These are phyloP conservation scores for Penicillium malachiteum DNA, from an alignment of 495 filamentous ascomycete genomes.

Conservation along the genomic window DNA sequence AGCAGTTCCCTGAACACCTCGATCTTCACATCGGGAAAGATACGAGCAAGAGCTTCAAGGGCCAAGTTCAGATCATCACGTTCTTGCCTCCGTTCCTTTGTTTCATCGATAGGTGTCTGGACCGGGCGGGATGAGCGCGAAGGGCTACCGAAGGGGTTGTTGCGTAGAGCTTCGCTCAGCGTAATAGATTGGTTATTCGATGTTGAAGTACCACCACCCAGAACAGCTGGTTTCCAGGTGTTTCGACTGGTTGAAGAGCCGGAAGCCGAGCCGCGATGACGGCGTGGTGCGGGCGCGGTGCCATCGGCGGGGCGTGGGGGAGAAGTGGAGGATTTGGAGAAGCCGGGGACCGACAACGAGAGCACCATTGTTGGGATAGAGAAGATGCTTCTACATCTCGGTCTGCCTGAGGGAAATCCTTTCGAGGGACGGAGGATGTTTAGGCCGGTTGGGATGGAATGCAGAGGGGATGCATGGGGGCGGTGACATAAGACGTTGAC, in stretches of 20 bases:
- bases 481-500: slow-evolving; percentile 7
- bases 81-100: slow-evolving; percentile 33
- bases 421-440: background rate
- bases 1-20: slow-evolving; percentile 95
- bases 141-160: slow-evolving; percentile 45
- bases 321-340: slow-evolving; percentile 36
- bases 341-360: slow-evolving; percentile 41
- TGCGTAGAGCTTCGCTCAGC: slow-evolving; percentile 41
- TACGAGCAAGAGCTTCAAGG: slow-evolving; percentile 65
- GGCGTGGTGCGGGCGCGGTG: slow-evolving; percentile 18
- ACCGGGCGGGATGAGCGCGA: slow-evolving; percentile 30
- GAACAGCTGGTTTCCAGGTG: slow-evolving; percentile 12
- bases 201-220: slow-evolving; percentile 6
- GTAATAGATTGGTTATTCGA: slow-evolving; percentile 34
- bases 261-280: slow-evolving; percentile 8
- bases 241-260: slow-evolving; percentile 21
- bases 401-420: background rate
- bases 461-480: background rate
- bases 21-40: slow-evolving; percentile 85
- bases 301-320: slow-evolving; percentile 30
- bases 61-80: slow-evolving; percentile 73
- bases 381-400: slow-evolving; percentile 35
- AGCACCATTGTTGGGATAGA: slow-evolving; percentile 39
- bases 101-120: slow-evolving; percentile 14
- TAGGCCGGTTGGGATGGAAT: slow-evolving; percentile 1